phyloP scores from a whole-genome alignment of 73 alveolate genomes.

The Symbiodinium natans region DNA sequence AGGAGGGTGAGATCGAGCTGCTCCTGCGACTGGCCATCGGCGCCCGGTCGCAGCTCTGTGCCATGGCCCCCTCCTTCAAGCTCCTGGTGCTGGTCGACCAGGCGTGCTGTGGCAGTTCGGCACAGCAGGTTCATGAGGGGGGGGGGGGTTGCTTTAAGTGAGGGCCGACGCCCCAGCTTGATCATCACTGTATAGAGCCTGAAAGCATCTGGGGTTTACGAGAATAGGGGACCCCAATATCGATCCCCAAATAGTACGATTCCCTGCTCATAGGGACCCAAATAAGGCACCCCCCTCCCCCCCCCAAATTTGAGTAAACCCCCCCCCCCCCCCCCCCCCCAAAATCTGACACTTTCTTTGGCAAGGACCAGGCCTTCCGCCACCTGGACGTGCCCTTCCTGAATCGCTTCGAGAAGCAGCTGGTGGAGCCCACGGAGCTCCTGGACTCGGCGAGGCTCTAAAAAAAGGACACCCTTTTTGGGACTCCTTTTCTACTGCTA shows the following conservation, averaged over 20 bases:
- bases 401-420: constrained; percentile 76
- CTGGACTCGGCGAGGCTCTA: constrained; percentile 2
- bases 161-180: too few relatives aligned
- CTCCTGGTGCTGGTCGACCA: constrained; percentile 75
- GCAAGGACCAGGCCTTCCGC: constrained; percentile 42
- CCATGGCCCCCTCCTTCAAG: constrained; percentile 64
- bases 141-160: neutral
- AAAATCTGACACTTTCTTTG: neutral
- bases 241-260: too few relatives aligned
- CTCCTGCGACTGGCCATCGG: constrained; percentile 72
- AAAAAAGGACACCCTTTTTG: neutral
- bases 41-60: constrained; percentile 67
- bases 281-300: too few relatives aligned
- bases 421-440: constrained; percentile 42
- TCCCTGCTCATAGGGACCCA: too few relatives aligned
- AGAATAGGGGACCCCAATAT: too few relatives aligned
- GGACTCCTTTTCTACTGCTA: neutral
- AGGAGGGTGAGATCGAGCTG: constrained; percentile 79
- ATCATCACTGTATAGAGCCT: too few relatives aligned
- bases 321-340: neutral
- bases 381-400: constrained; percentile 80
- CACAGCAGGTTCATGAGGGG: neutral
- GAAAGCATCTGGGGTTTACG: too few relatives aligned
- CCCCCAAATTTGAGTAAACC: neutral
- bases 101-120: neutral